Base-by-base conservation (phyloP, 192 early-diverging fungal species). In the Backusella westeae region DNA sequence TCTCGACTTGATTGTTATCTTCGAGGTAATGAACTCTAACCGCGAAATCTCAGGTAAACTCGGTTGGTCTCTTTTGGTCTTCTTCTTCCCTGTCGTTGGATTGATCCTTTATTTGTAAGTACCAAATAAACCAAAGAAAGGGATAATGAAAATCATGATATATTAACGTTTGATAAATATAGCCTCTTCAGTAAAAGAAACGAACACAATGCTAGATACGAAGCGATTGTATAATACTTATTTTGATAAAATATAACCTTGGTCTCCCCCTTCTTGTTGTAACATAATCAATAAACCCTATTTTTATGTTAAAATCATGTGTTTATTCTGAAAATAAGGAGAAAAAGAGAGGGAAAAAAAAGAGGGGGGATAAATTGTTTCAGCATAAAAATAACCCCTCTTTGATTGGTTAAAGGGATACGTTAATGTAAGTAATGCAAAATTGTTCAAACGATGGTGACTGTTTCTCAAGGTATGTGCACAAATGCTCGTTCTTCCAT, bases 101-200 rank as follows among this genome's bases (percentile, higher is more conserved):
- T 49, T 90, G 49, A 78, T 90, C 34, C 34, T 85, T 42, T 90
- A 90, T 79, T 90, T 87, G 89, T 90, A 87, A 85, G 89, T 87
- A 32, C n/a, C 42, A 19, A 26, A 5, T 29, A 12, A 14, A 29
- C 19, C 12, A 63, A 14, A 63, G 21, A 26, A 21, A 56, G 56
- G 4, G 9, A n/a, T 21, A 63, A 29, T 26, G 23, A 63, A 26
- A 14, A 4, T 9, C 12, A 14, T 29, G 56, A 59, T 63, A 4
- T 63, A 29, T 12, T 63, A 63, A 63, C 9, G 26, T 63, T 29
- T 14, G 23, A 26, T 4, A 29, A 29, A 26, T 63, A 63, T 63
- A 63, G 56, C 56, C 56, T 63, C 26, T 63, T 63, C 44, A 42
- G 56, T 26, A 66, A 78, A 23, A 73, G 77, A 34, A 34, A 46